These are phyloP conservation scores for Avena eriantha DNA, from an alignment of 176 grass and related monocot species.

Conservation along the genomic window DNA sequence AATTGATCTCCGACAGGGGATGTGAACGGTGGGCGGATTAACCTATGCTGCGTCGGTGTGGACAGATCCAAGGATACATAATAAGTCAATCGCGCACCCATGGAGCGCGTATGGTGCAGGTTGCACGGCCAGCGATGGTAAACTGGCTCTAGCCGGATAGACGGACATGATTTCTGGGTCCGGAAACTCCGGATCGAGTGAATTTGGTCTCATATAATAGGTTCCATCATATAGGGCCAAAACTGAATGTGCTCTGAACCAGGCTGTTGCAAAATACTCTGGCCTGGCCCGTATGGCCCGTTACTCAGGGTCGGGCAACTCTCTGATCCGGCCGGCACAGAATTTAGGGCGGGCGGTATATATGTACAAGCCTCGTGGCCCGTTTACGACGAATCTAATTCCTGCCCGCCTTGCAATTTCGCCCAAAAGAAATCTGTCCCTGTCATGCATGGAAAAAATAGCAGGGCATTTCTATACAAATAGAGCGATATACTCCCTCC, in stretches of 20 bases:
- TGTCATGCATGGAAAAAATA: too few relatives aligned
- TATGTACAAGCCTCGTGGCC: background rate
- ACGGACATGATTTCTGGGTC: too few relatives aligned
- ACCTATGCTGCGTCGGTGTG: background rate
- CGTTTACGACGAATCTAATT: too few relatives aligned
- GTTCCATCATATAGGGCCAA: too few relatives aligned
- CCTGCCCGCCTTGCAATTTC: too few relatives aligned
- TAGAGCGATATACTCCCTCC: too few relatives aligned
- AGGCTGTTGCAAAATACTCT: too few relatives aligned
- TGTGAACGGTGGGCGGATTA: conserved; percentile 1
- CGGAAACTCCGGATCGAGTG: too few relatives aligned
- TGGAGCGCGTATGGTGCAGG: background rate
- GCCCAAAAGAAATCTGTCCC: too few relatives aligned
- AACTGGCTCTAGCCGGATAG: background rate
- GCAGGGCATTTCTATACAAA: too few relatives aligned
- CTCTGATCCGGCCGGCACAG: background rate
- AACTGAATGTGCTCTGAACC: background rate
- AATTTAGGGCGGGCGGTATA: too few relatives aligned
- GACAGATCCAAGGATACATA: background rate
- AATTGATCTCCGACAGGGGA: background rate
- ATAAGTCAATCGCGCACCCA: background rate
- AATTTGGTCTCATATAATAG: too few relatives aligned
- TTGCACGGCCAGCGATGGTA: conserved; percentile 12
- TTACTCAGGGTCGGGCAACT: background rate
- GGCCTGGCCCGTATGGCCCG: background rate